Base-by-base conservation (phyloP, 495 filamentous ascomycete species). In the Aspergillus incahuasiensis region DNA sequence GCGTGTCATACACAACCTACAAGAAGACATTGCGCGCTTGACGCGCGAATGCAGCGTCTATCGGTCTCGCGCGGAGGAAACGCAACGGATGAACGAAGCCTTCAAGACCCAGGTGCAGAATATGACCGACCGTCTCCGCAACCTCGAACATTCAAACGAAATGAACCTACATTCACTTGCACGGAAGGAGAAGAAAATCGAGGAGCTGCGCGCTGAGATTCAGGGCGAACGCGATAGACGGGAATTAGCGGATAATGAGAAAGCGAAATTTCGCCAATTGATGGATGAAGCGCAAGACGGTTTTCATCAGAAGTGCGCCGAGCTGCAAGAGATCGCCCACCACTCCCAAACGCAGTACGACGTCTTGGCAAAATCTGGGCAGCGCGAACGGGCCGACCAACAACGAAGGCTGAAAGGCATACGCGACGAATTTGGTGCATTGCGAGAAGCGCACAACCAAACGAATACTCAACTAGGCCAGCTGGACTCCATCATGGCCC, bases 1-100 rank as follows among this genome's bases (percentile, higher is more conserved):
- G n/a, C 83, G 91, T 13, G 91, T 97, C 13, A 96, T 97, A 63
- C 91, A 96, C 66, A 83, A 84, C 52, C 68, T 97, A 32, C 90
- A 94, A 72, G 88, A 86, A 34, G 92, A 97, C 60, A 94, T 92
- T 62, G 92, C 95, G 48, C 82, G 86, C 24, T 73, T 95, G 43
- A 89, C 85, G 55, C 84, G 91, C 39, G 91, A 96, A 57, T 80
- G 91, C 50, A 80, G 85, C 54, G 77, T 92, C 20, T 86, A 91
- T 65, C 82, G 81, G 28, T 77, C 87, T 16, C 81, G 82, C 16
- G 79, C 86, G 28, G 88, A 92, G 52, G 90, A 92, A 51, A 82
- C 85, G 12, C 82, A 84, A 54, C 82, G 87, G 45, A 81, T 82
- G 34, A 85, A 88, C 38, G 88, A 87, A 54, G 76, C 87, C 32